Evolutionary conservation across 306 rosid genomes (phyloP).

Genomic region (Astragalus glycyphyllos): DNA sequence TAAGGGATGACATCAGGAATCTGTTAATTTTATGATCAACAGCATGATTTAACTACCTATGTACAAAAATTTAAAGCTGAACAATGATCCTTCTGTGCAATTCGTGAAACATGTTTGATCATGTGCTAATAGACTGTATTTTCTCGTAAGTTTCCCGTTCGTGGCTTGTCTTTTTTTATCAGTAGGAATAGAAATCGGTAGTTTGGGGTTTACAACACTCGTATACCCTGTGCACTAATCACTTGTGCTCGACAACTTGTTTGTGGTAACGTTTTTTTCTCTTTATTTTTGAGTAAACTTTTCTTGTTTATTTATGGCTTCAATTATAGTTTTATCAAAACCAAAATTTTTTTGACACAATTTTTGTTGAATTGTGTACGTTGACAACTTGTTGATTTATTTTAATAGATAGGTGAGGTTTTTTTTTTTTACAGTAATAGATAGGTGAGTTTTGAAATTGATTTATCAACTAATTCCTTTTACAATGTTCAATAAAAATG

Average conservation of each 20-base stretch:
- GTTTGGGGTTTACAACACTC: too few relatives aligned
- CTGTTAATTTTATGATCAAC: conserved; percentile 46
- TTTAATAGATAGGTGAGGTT: too few relatives aligned
- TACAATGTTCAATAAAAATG: too few relatives aligned
- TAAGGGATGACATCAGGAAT: conserved; percentile 50
- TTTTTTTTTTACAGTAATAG: too few relatives aligned
- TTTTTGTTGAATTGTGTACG: neutral
- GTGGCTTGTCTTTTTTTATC: neutral
- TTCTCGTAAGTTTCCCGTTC: neutral
- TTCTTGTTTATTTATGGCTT: neutral
- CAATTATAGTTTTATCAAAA: neutral
- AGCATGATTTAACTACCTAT: conserved; percentile 43
- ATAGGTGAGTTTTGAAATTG: too few relatives aligned
- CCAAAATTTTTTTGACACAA: too few relatives aligned
- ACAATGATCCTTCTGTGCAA: conserved; percentile 33
- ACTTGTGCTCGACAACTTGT: too few relatives aligned
- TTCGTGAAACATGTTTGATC: conserved; percentile 33
- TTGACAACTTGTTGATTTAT: too few relatives aligned
- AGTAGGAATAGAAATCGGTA: too few relatives aligned
- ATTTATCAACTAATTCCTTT: too few relatives aligned
- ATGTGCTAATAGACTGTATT: conserved; percentile 23
- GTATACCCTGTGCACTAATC: too few relatives aligned
- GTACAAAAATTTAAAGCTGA: conserved; percentile 41
- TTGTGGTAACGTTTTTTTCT: neutral
- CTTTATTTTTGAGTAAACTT: neutral